A percentile compares a stretch with the other conserved stretches of the same genome.
Evolutionary conservation across 177 flowering plant species (phyloP).

Genomic region (Vitis hybrid): DNA sequence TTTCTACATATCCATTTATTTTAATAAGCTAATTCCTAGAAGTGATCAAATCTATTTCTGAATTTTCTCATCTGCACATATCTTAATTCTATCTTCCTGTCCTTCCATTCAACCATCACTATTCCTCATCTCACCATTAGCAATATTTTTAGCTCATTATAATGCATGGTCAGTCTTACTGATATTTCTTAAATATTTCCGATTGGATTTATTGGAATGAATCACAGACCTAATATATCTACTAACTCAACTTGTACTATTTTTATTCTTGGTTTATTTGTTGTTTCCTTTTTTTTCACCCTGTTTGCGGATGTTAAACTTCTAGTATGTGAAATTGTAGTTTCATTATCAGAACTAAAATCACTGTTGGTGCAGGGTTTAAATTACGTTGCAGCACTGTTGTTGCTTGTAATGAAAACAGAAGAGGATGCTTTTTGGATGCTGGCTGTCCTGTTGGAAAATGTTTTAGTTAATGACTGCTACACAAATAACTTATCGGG

Average conservation of each 20-base stretch:
- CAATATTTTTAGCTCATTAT: not conserved
- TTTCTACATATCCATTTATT: not conserved
- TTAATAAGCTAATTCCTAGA: not conserved
- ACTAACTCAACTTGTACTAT: not conserved
- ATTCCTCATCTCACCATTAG: not conserved
- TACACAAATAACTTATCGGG: constrained; percentile 90
- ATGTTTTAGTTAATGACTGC: constrained; percentile 91
- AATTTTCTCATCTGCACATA: not conserved
- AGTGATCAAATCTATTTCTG: not conserved
- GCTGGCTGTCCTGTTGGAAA: constrained; percentile 91
- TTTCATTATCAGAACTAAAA: not conserved
- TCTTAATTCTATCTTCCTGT: not conserved
- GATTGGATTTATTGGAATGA: not conserved
- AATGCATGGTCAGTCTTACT: not conserved
- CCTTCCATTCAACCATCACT: not conserved
- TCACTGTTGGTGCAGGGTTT: constrained; percentile 64
- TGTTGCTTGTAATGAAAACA: constrained; percentile 95
- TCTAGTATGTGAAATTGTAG: not conserved
- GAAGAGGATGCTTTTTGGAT: constrained; percentile 99
- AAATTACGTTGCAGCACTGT: constrained; percentile 91
- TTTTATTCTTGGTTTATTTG: not conserved
- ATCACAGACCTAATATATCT: too few species aligned
- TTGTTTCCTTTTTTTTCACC: not conserved
- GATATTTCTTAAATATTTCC: not conserved
- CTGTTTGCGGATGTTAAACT: not conserved